These are phyloP conservation scores for Saccharomycopsis fermentans DNA, from an alignment of 805 yeast species.

Conservation along the genomic window DNA sequence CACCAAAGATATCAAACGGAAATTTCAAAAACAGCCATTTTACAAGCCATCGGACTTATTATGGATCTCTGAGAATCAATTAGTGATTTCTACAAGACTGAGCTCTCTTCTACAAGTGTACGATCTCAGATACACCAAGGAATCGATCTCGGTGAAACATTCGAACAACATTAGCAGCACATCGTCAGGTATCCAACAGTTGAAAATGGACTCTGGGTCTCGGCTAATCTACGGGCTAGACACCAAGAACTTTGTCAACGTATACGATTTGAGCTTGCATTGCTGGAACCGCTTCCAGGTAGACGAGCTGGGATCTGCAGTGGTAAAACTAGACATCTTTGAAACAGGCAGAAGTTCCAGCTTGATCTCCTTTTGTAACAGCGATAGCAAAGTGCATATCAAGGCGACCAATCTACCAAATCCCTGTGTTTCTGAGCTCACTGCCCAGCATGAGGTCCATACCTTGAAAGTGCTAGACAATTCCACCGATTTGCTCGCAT, in stretches of 20 bases:
- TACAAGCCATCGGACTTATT: constrained; percentile 1
- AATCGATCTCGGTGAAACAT: neutral
- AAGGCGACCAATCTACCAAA: neutral
- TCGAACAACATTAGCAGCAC: neutral
- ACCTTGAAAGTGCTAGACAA: neutral
- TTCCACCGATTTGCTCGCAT: neutral
- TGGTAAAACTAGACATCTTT: neutral
- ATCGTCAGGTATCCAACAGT: neutral
- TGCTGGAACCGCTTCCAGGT: neutral
- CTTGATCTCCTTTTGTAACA: neutral
- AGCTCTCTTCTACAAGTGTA: neutral
- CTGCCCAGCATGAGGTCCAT: neutral
- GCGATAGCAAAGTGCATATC: neutral
- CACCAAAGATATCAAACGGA: neutral
- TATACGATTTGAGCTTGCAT: neutral
- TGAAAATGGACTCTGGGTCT: neutral
- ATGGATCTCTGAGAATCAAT: neutral
- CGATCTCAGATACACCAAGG: neutral
- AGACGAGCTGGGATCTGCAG: neutral
- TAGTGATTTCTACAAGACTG: neutral
- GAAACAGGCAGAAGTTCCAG: neutral
- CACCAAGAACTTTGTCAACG: neutral
- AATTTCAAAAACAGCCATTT: neutral
- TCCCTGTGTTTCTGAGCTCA: neutral
- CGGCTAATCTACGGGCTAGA: neutral